phyloP scores from a whole-genome alignment of 2,329 filamentous ascomycete species.

The Erysiphe pulchra region DNA sequence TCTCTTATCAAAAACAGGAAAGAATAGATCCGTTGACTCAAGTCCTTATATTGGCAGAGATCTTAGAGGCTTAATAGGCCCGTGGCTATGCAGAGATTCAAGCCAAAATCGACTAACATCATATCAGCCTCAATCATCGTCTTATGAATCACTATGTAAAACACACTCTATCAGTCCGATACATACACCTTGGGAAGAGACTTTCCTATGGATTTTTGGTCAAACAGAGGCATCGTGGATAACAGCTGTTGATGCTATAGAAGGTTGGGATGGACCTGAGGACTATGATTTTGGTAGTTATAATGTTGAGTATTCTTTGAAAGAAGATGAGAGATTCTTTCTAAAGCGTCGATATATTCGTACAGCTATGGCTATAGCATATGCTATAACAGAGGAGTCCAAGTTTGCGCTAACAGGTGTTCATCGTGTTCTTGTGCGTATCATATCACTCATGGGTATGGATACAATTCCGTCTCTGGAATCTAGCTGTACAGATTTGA shows the following conservation, averaged over 20 bases:
- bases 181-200: conserved; percentile 40
- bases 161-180: conserved; percentile 11
- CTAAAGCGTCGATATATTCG: conserved; percentile 40
- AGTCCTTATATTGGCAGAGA: conserved; percentile 29
- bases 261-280: conserved; percentile 47
- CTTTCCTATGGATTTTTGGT: conserved; percentile 38
- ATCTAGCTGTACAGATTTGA: conserved; percentile 20
- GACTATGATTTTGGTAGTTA: conserved; percentile 43
- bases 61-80: conserved; percentile 39
- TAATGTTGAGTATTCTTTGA: conserved; percentile 25
- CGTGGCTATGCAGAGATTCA: conserved; percentile 43
- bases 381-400: conserved; percentile 34
- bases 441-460: conserved; percentile 32
- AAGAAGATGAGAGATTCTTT: conserved; percentile 30
- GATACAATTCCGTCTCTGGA: conserved; percentile 27
- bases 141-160: conserved; percentile 6
- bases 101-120: conserved; percentile 17
- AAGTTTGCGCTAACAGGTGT: conserved; percentile 31
- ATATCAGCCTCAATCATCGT: conserved; percentile 2
- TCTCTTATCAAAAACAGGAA: conserved; percentile 30
- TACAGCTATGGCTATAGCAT: conserved; percentile 39
- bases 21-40: conserved; percentile 1
- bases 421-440: conserved; percentile 31
- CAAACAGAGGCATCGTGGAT: conserved; percentile 34
- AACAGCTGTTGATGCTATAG: conserved; percentile 34